phyloP scores from a whole-genome alignment of 148 eudicot species.

The Mesembryanthemum crystallinum region DNA sequence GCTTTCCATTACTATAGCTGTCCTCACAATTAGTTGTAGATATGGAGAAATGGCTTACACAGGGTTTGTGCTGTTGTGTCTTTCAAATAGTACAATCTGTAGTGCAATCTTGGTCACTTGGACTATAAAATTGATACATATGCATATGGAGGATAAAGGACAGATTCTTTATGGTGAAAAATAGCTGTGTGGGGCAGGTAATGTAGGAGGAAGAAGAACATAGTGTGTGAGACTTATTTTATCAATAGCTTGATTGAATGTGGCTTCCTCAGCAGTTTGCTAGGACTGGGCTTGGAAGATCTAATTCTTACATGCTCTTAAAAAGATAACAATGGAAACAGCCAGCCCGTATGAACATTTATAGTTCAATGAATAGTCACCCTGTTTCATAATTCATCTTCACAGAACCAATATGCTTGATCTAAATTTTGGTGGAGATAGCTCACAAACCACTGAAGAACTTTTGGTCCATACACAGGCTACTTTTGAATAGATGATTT shows the following conservation, averaged over 20 bases:
- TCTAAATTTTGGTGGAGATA: too few species aligned
- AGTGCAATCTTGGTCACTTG: neutral
- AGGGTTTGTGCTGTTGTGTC: neutral
- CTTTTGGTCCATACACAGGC: neutral
- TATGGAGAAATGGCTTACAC: neutral
- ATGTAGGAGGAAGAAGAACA: neutral
- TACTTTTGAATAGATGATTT: neutral
- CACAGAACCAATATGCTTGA: too few species aligned
- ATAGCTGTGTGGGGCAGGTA: neutral
- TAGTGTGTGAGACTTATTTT: neutral
- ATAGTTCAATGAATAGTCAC: too few species aligned
- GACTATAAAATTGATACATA: neutral
- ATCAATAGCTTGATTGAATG: too few species aligned
- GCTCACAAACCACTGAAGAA: too few species aligned
- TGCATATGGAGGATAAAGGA: neutral
- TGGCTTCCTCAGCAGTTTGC: too few species aligned
- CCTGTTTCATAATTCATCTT: too few species aligned
- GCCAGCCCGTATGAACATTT: too few species aligned
- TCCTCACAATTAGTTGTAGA: neutral
- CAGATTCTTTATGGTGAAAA: neutral
- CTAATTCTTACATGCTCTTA: too few species aligned
- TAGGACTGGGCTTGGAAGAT: too few species aligned
- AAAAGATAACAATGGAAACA: too few species aligned
- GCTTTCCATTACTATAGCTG: neutral
- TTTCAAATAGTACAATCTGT: neutral